Conservation (phyloP, 441 rosid genomes). For the Raphanus hybrid region DNA sequence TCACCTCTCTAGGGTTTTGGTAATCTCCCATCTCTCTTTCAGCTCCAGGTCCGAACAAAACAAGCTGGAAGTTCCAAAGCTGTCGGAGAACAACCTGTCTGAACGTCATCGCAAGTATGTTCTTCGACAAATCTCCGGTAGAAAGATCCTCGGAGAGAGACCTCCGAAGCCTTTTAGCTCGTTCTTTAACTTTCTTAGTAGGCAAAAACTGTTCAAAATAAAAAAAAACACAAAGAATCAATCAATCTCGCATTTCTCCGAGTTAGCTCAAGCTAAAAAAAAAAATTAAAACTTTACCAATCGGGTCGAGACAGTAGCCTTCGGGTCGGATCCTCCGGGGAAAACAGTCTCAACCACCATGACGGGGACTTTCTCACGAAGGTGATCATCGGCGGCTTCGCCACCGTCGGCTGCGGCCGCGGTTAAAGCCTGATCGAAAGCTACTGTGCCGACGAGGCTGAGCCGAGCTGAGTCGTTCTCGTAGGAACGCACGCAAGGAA, state of each 20-base stretch:
- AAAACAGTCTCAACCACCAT: slow-evolving; percentile 91
- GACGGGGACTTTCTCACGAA: slow-evolving; percentile 57
- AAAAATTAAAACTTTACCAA: no score
- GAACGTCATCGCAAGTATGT: slow-evolving; percentile 89
- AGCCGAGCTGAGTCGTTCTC: slow-evolving; percentile 77
- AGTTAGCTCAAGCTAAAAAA: not conserved
- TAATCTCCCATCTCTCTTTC: slow-evolving; percentile 71
- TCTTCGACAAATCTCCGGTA: slow-evolving; percentile 48
- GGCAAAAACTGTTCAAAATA: slow-evolving; percentile 82
- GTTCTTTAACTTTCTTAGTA: slow-evolving; percentile 72
- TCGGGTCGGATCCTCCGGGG: slow-evolving; percentile 62
- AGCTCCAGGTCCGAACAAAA: slow-evolving; percentile 67
- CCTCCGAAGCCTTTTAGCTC: slow-evolving; percentile 58
- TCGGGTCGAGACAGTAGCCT: slow-evolving; percentile 74
- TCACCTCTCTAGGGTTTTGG: slow-evolving; percentile 82
- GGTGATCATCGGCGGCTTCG: slow-evolving; percentile 70
- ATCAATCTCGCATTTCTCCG: not conserved
- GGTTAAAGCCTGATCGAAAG: slow-evolving; percentile 76
- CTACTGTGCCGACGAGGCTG: slow-evolving; percentile 73
- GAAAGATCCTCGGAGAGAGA: slow-evolving; percentile 56
- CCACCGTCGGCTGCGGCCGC: slow-evolving; percentile 99
- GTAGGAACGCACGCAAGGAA: slow-evolving; percentile 83
- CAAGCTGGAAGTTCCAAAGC: slow-evolving; percentile 78
- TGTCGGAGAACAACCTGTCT: slow-evolving; percentile 82
- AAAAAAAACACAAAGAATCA: slow-evolving; percentile 9